Conservation (phyloP, 2,329 filamentous ascomycete genomes). For the Aspergillus udagawae region DNA sequence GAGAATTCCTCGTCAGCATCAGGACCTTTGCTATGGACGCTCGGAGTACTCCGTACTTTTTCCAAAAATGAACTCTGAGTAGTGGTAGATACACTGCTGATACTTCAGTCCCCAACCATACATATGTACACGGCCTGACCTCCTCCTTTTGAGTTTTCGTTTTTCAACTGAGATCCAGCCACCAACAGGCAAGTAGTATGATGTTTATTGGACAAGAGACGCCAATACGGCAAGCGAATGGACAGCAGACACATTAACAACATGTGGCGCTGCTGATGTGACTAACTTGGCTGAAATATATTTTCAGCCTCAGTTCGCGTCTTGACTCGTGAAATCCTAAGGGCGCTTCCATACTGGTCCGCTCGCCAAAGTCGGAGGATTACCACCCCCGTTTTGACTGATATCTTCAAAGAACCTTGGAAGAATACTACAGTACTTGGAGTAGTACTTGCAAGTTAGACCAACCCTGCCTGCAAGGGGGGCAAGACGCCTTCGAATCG, state of each 20-base stretch:
- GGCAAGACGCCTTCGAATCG: neutral
- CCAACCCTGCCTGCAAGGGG: slow-evolving; percentile 2
- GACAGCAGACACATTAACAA: neutral
- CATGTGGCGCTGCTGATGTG: neutral
- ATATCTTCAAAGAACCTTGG: neutral
- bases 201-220: neutral
- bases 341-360: neutral
- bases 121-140: neutral
- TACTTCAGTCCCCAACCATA: too few relatives aligned
- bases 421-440: too few relatives aligned
- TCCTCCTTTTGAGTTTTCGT: neutral
- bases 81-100: too few relatives aligned
- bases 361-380: neutral
- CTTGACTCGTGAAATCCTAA: neutral
- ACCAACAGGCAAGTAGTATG: neutral
- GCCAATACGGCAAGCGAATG: neutral
- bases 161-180: neutral
- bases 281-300: neutral
- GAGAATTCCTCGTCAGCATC: neutral
- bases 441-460: neutral
- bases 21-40: neutral
- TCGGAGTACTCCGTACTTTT: neutral
- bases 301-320: neutral
- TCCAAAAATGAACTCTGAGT: neutral
- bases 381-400: neutral